A percentile compares a stretch with the other conserved stretches of the same genome.
These are phyloP conservation scores for Cercophora samala DNA, from an alignment of 495 filamentous ascomycete species.

Conservation along the genomic window DNA sequence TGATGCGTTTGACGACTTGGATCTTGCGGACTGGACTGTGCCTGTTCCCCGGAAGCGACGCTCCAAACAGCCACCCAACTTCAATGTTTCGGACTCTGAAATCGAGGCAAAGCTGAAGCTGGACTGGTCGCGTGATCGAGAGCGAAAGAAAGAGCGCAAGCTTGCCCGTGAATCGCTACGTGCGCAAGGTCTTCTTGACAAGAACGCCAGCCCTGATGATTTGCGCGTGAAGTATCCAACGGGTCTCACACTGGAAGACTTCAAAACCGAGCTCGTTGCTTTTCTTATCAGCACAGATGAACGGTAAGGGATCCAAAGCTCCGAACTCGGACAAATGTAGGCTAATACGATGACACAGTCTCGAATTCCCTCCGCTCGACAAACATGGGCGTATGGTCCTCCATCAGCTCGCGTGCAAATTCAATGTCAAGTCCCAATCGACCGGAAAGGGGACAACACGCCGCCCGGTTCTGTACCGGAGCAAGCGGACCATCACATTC, in stretches of 20 bases:
- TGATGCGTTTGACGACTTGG: constrained; percentile 73
- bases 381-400: constrained; percentile 69
- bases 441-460: constrained; percentile 68
- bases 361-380: constrained; percentile 80
- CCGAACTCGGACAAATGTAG: neutral
- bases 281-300: constrained; percentile 65
- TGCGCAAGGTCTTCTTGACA: constrained; percentile 71
- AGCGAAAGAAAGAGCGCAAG: constrained; percentile 77
- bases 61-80: constrained; percentile 44
- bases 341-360: constrained; percentile 45
- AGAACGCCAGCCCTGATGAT: constrained; percentile 59
- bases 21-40: constrained; percentile 79
- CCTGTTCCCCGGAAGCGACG: constrained; percentile 54
- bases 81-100: constrained; percentile 72
- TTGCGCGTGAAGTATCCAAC: constrained; percentile 67
- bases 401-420: constrained; percentile 66
- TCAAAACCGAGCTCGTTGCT: constrained; percentile 64
- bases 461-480: constrained; percentile 75
- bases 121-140: constrained; percentile 73
- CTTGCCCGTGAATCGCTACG: constrained; percentile 74
- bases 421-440: constrained; percentile 81
- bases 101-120: constrained; percentile 57
- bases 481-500: constrained; percentile 56
- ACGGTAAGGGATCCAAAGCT: constrained; percentile 49
- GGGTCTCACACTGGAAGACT: constrained; percentile 66